Percentiles rank a stretch among this genome's conserved stretches.
Evolutionary conservation across 2,329 filamentous ascomycete species (phyloP).

Genomic region (Pseudocercospora cruenta): DNA sequence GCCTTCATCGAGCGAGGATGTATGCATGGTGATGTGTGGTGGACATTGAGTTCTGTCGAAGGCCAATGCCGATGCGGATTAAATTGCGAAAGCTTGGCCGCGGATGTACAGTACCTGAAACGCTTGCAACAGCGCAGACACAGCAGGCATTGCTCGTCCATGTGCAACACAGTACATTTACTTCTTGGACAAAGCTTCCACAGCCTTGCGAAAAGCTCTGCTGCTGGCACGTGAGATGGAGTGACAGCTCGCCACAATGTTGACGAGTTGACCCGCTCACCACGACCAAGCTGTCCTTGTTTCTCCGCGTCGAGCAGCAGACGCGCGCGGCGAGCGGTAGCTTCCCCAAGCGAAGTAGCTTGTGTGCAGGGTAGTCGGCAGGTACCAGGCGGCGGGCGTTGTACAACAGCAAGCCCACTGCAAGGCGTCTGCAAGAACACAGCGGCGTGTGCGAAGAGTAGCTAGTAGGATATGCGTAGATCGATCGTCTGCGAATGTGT

Average conservation of each 20-base stretch:
- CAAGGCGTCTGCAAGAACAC: not conserved
- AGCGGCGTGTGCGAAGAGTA: not conserved
- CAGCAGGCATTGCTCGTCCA: slow-evolving; percentile 10
- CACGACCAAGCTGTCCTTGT: not conserved
- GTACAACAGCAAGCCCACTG: not conserved
- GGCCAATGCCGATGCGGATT: not conserved
- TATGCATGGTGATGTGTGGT: not conserved
- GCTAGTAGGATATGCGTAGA: no score
- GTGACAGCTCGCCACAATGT: not conserved
- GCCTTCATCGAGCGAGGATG: not conserved
- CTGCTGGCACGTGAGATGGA: not conserved
- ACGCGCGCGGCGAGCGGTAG: slow-evolving; percentile 6
- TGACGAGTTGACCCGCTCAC: not conserved
- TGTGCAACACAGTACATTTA: slow-evolving; percentile 8
- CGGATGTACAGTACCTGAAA: slow-evolving; percentile 9
- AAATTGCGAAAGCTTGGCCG: slow-evolving; percentile 16
- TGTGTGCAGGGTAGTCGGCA: slow-evolving; percentile 1
- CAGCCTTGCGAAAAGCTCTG: not conserved
- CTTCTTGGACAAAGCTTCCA: slow-evolving; percentile 5
- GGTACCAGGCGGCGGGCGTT: not conserved
- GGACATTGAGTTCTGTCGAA: not conserved
- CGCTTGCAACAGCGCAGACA: not conserved
- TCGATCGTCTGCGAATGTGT: not conserved
- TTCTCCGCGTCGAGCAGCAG: slow-evolving; percentile 1
- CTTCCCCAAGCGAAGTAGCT: slow-evolving; percentile 10